phyloP scores from a whole-genome alignment of 495 filamentous ascomycete species.

The Tuber umbilicatum region DNA sequence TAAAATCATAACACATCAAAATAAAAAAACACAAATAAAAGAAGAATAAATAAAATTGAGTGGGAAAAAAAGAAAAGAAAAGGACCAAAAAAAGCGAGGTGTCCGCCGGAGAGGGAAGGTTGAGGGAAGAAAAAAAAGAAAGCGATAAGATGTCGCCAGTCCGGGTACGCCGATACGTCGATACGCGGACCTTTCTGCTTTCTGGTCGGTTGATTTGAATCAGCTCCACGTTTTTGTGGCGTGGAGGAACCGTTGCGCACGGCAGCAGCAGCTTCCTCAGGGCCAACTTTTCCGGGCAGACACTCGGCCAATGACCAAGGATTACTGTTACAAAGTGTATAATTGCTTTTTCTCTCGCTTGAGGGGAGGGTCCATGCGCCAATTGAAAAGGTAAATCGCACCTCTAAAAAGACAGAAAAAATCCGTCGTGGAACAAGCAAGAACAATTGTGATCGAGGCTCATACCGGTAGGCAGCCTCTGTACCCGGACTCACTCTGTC shows the following conservation, averaged over 20 bases:
- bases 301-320: background rate
- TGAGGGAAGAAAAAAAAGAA: slow-evolving; percentile 7
- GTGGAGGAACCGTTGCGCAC: slow-evolving; percentile 37
- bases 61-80: background rate
- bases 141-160: slow-evolving; percentile 30
- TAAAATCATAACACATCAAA: too few species aligned
- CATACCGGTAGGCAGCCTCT: slow-evolving; percentile 35
- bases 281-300: slow-evolving; percentile 20
- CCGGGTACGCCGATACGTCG: slow-evolving; percentile 36
- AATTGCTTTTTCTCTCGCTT: slow-evolving; percentile 38
- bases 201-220: slow-evolving; percentile 29
- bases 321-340: slow-evolving; percentile 24
- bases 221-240: slow-evolving; percentile 41
- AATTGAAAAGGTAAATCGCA: slow-evolving; percentile 40
- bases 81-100: background rate
- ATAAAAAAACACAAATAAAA: background rate
- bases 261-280: slow-evolving; percentile 31
- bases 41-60: background rate
- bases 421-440: slow-evolving; percentile 35
- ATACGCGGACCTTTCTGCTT: slow-evolving; percentile 33
- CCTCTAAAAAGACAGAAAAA: slow-evolving; percentile 33
- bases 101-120: background rate
- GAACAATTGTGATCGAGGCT: slow-evolving; percentile 35
- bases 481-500: slow-evolving; percentile 36
- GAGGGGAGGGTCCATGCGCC: slow-evolving; percentile 35